Conservation (phyloP, 2,329 filamentous ascomycete genomes). For the Exophiala alcalophila region DNA sequence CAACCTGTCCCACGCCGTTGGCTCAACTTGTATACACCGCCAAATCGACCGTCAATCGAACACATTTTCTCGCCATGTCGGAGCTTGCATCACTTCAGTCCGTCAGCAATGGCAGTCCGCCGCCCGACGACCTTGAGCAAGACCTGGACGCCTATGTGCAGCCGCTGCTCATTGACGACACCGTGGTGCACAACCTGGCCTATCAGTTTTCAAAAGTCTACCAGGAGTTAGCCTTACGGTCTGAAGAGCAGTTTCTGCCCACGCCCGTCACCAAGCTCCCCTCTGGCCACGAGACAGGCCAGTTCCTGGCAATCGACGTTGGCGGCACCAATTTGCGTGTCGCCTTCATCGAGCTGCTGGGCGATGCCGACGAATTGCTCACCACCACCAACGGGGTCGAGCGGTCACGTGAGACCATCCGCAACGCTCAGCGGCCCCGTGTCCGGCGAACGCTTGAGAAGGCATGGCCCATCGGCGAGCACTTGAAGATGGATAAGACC, state of each 20-base stretch:
- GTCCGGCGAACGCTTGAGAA: slow-evolving; percentile 63
- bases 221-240: slow-evolving; percentile 43
- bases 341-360: slow-evolving; percentile 54
- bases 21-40: neutral
- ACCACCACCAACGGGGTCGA: slow-evolving; percentile 30
- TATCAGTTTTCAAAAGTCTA: slow-evolving; percentile 47
- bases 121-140: slow-evolving; percentile 34
- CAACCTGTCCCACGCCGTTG: neutral
- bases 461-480: slow-evolving; percentile 70
- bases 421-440: slow-evolving; percentile 49
- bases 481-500: slow-evolving; percentile 70
- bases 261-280: slow-evolving; percentile 48
- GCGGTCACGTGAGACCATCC: slow-evolving; percentile 43
- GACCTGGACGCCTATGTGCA: slow-evolving; percentile 42
- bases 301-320: slow-evolving; percentile 56
- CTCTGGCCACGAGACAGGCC: slow-evolving; percentile 53
- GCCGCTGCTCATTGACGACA: slow-evolving; percentile 43
- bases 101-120: slow-evolving; percentile 28
- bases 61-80: slow-evolving; percentile 26
- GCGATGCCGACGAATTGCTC: slow-evolving; percentile 39
- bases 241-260: slow-evolving; percentile 47
- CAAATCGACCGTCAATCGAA: neutral
- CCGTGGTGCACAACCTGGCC: slow-evolving; percentile 44
- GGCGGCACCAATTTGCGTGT: slow-evolving; percentile 57
- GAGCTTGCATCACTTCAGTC: slow-evolving; percentile 26